Evolutionary conservation across 192 early-diverging fungal species (phyloP), one percentile per base, ranked within the genome.

Genomic region (Phlyctochytrium planicorne): DNA sequence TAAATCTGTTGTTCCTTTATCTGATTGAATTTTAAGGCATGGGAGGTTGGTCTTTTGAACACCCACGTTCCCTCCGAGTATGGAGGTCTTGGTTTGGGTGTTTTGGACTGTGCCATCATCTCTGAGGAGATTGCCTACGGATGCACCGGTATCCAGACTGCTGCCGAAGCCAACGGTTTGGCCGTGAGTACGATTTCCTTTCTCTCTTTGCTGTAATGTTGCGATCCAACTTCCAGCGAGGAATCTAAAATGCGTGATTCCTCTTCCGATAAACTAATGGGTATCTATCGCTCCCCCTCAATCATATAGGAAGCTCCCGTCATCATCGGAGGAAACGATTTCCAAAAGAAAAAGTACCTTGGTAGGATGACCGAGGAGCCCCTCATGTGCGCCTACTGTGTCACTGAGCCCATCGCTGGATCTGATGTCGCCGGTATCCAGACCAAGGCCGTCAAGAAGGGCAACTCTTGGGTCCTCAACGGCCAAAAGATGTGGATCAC

Each of bases 401-500:
- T 84, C 2, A 84, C 78, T 32, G 82, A 81, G 62, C 78, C 80
- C 23, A 70, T 72, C 36, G 82, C 84, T 31, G 79, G 79, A 40
- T 90, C 87, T 0, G 92, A 94, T 67, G 92, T 94, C 23, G 92
- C 92, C 35, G 85, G 84, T 65, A 72, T 91, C 35, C 76, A 79
- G 61, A 87, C 86, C 23, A 81, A 86, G 56, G 92, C 91, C 30
- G 85, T 91, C 40, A 94, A 94, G 67, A 91, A 91, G 33, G 92
- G 91, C 59, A 89, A 94, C 83, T 91, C 89, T 71, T 94, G 89
- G 89, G 82, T 89, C 61, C 90, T 90, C n/a, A 91, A 87, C 74
- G 91, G 91, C 30, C 85, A 89, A 69, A 98, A 98, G 84, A 96
- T 96, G 93, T 98, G 94, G 94, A 98, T 98, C 75, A 98, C 95